Percentiles rank a stretch among this genome's conserved stretches.
Evolutionary conservation across 257 asterid species (phyloP).

Genomic region (Plantago elongata): DNA sequence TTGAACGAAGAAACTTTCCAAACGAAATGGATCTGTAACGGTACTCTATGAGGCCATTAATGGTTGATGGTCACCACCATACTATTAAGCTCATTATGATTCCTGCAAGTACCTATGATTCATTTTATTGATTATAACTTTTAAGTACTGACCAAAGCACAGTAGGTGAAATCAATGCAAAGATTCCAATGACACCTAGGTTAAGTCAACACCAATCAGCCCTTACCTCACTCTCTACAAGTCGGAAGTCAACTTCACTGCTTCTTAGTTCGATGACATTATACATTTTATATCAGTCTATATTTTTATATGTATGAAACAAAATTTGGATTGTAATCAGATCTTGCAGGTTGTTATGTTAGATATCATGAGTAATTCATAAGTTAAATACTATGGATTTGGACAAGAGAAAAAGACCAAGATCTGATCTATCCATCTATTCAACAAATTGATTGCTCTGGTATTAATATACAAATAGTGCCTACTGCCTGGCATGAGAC

Average conservation of each 20-base stretch:
- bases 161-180: constrained; percentile 33
- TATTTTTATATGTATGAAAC: background rate
- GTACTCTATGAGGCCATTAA: too few species aligned
- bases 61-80: too few species aligned
- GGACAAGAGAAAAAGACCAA: constrained; percentile 27
- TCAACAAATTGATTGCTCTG: constrained; percentile 24
- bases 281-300: background rate
- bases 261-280: too few species aligned
- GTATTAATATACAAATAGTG: constrained; percentile 7
- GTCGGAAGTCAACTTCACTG: constrained; percentile 35
- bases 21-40: too few species aligned
- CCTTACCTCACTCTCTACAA: constrained; percentile 1
- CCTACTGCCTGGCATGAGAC: background rate
- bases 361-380: too few species aligned
- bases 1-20: too few species aligned
- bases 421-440: constrained; percentile 26
- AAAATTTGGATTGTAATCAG: constrained; percentile 20
- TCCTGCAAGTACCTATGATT: too few species aligned
- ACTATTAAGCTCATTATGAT: too few species aligned
- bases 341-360: background rate
- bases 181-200: constrained; percentile 29
- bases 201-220: constrained; percentile 12
- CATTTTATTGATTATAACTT: too few species aligned
- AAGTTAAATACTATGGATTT: background rate
- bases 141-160: background rate